phyloP scores from a whole-genome alignment of 2,329 filamentous ascomycete genomes.

The Hawksworthiomyces lignivorus region DNA sequence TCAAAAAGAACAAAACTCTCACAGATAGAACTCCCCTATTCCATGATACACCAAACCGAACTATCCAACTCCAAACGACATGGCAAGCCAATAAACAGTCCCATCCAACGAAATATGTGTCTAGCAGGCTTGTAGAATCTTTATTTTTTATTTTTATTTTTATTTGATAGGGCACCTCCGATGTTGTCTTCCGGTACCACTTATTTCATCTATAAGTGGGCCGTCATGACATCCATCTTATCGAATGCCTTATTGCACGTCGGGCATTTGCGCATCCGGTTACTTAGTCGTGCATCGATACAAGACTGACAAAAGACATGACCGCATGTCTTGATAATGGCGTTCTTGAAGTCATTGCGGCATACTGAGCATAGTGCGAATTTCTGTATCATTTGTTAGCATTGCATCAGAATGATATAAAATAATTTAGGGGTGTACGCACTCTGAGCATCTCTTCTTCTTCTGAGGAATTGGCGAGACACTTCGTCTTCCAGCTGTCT shows the following conservation, averaged over 20 bases:
- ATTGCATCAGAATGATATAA: not conserved
- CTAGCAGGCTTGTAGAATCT: too few relatives aligned
- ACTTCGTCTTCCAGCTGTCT: slow-evolving; percentile 79
- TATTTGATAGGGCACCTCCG: too few relatives aligned
- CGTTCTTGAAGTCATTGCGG: slow-evolving; percentile 89
- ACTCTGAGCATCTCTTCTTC: slow-evolving; percentile 83
- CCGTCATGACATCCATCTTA: slow-evolving; percentile 77
- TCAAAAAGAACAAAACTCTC: too few relatives aligned
- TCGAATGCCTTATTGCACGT: slow-evolving; percentile 91
- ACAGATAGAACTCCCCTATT: too few relatives aligned
- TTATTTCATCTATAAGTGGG: slow-evolving; percentile 41
- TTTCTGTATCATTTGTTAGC: slow-evolving; percentile 41
- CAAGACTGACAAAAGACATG: slow-evolving; percentile 91
- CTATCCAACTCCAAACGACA: too few relatives aligned
- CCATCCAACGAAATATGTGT: too few relatives aligned
- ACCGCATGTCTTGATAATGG: slow-evolving; percentile 84
- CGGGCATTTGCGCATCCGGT: slow-evolving; percentile 90
- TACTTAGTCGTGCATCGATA: slow-evolving; percentile 80
- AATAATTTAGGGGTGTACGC: slow-evolving; percentile 43
- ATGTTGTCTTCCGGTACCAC: too few relatives aligned
- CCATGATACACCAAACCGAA: too few relatives aligned
- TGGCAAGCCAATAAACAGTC: too few relatives aligned
- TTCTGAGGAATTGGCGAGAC: slow-evolving; percentile 69
- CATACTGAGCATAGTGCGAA: slow-evolving; percentile 88
- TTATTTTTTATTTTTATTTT: too few relatives aligned